These are phyloP conservation scores for Fusarium vanettenii DNA, from an alignment of 2,329 filamentous ascomycete species.

Conservation along the genomic window DNA sequence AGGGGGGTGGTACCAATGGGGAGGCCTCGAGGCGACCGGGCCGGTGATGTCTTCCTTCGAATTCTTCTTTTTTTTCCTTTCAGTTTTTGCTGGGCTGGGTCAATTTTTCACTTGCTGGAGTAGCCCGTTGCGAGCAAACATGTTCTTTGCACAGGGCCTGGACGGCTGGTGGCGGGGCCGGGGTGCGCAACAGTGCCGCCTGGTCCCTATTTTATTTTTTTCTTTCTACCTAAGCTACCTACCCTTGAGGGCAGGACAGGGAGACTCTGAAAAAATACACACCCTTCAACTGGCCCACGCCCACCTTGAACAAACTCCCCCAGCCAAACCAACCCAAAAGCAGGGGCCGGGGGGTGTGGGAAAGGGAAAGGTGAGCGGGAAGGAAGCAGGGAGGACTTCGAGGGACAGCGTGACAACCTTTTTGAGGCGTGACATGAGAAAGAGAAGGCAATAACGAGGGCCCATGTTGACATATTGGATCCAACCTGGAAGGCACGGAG, in stretches of 20 bases:
- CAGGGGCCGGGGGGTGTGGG: conserved; percentile 25
- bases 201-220: not conserved
- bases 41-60: conserved; percentile 27
- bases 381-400: conserved; percentile 33
- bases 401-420: conserved; percentile 37
- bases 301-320: conserved; percentile 20
- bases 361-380: conserved; percentile 36
- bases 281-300: conserved; percentile 5
- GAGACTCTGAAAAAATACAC: conserved; percentile 22
- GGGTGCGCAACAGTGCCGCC: not conserved
- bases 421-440: conserved; percentile 37
- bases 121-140: conserved; percentile 10
- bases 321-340: conserved; percentile 29
- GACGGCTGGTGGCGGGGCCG: conserved; percentile 14
- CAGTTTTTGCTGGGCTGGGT: not conserved
- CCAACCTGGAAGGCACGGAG: conserved; percentile 12
- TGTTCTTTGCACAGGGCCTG: not conserved
- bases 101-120: conserved; percentile 2
- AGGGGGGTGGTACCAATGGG: conserved; percentile 34
- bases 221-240: not conserved
- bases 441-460: conserved; percentile 29
- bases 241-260: not conserved
- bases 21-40: conserved; percentile 36
- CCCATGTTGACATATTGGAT: conserved; percentile 25
- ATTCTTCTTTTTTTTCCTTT: not conserved